Evolutionary conservation across 345 rosid genomes (phyloP), one percentile per base, ranked within the genome.

Genomic region (Passiflora organensis): DNA sequence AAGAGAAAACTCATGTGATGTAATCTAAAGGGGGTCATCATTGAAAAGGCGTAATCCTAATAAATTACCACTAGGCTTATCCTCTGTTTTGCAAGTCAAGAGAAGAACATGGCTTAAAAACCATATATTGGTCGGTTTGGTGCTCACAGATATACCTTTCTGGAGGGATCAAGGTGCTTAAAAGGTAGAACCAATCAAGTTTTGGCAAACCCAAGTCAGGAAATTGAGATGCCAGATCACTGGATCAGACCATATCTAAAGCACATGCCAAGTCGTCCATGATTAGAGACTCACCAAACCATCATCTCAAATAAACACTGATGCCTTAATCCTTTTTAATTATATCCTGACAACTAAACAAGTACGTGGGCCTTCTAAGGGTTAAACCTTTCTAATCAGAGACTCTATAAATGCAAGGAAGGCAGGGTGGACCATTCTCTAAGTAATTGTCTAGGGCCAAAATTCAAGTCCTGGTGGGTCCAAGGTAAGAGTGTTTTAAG

Each of bases 241-340:
- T 54, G 39, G 59, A 73, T 60, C 68, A 6, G 41, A 63, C 23
- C 52, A 22, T 62, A 60, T 63, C 62, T 22, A 51, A 5, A 42
- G 70, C 77, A 74, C 77, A 62, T 68, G 79, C 62, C 62, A 48
- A 58, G 43, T 25, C 34, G 51, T 24, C 28, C 1, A 41, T 25
- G 51, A 49, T 45, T 65, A 16, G 21, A 15, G 23, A 32, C 5
- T 21, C 37, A 25, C 50, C 63, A 50, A 55, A 52, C 53, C 12
- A 1, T 14, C 34, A 28, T 8, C 3, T 8, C 34, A 28, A 3
- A 28, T 2, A 39, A 39, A 10, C 43, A 39, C 43, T 39, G 9
- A 39, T 39, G n/a, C 9, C 43, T 39, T 39, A 39, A 39, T 39
- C 43, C 36, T 8, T 20, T 36, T 13, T 48, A 13, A 21, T 14